phyloP scores from a whole-genome alignment of 139 green algal species.

The Chlamydomonas schloesseri region DNA sequence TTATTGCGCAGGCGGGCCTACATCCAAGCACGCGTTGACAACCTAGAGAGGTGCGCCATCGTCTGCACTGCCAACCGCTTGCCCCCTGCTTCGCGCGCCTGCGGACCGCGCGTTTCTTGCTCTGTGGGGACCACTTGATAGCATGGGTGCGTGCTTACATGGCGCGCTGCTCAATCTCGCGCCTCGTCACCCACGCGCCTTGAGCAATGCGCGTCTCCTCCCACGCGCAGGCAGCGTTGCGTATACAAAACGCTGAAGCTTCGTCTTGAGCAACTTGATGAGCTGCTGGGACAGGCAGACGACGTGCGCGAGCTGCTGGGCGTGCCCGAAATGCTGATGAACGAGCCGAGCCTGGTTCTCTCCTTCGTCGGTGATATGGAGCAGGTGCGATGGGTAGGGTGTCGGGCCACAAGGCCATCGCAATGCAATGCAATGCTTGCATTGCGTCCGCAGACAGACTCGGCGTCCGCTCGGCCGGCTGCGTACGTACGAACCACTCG shows the following conservation, averaged over 20 bases:
- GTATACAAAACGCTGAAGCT: not conserved
- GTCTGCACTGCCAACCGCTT: too few species aligned
- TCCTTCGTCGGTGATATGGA: constrained; percentile 33
- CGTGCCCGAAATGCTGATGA: not conserved
- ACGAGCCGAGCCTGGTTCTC: not conserved
- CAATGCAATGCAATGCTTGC: too few species aligned
- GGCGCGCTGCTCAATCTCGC: too few species aligned
- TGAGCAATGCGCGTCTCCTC: too few species aligned
- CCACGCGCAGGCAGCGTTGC: not conserved
- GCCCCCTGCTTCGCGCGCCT: too few species aligned
- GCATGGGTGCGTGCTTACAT: too few species aligned
- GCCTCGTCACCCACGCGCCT: not conserved
- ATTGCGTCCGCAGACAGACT: not conserved
- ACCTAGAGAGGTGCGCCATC: not conserved
- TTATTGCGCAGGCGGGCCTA: not conserved
- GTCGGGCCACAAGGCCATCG: too few species aligned
- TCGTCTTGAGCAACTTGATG: constrained; percentile 15
- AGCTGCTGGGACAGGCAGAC: constrained; percentile 6
- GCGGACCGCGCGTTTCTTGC: too few species aligned
- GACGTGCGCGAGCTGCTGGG: constrained; percentile 15
- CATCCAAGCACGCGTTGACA: not conserved
- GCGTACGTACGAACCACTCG: too few species aligned
- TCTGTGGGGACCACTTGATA: too few species aligned
- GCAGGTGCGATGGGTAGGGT: constrained; percentile 12
- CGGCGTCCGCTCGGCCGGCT: too few species aligned